Evolutionary conservation across 495 filamentous ascomycete species (phyloP), one percentile per base, ranked within the genome.

Genomic region (Hypoxylon lienhwacheense): DNA sequence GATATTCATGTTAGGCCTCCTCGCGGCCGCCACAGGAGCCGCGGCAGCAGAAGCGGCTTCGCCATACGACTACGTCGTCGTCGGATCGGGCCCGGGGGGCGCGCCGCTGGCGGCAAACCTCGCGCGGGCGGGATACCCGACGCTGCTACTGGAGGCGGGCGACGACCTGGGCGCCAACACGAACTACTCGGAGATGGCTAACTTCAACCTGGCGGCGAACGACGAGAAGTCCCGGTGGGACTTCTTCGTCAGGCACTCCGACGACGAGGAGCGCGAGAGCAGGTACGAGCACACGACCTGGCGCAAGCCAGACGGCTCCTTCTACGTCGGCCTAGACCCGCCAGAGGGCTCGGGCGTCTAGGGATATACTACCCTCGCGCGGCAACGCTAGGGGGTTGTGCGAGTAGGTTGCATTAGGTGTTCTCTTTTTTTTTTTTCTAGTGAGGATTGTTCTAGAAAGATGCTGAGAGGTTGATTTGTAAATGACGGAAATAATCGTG

Each of bases 31-130:
- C 25, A 35, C 66, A 15, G 51, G 34, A 10, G 64, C 61, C 36
- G 42, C 61, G 10, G 70, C 58, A n/a, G 24, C 55, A 61, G 20
- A 20, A n/a, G n/a, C 61, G 11, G 47, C 34, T 1, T 50, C 53
- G 31, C 51, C 59, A 5, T 86, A 85, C 61, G 85, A 87, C 50
- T 87, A 86, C 66, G 77, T 88, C 46, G 73, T 88, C 15, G 79
- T 87, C 0, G 85, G 85, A 25, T 80, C 76, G 26, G 85, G 84
- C 14, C 79, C 84, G 3, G 85, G 85, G 12, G 84, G 85, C 7
- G 82, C 81, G 4, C 82, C 82, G 6, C 62, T 88, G 2, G 84
- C 84, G 0, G 77, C 77, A 7, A 77, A 81, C 10, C 79, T 87
- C 7, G 84, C 82, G 2, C 66, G 78, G 17, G 81, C 80, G 17